Evolutionary conservation across 2,329 filamentous ascomycete species (phyloP), one percentile per base, ranked within the genome.

Genomic region (Aspergillus neoniger): DNA sequence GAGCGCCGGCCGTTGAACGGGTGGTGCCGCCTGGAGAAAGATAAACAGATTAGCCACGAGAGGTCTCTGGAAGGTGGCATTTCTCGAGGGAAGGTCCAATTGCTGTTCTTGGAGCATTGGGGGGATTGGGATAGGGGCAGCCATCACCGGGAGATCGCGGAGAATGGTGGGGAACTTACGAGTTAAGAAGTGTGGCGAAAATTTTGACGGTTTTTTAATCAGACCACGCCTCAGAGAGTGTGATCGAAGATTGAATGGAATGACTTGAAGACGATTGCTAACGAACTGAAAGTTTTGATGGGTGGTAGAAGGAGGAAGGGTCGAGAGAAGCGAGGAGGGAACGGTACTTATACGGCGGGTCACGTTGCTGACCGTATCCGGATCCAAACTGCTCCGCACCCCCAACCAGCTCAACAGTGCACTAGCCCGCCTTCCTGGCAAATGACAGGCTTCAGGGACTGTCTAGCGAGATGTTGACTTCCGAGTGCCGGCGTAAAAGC

Each of bases 111-210:
- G 49, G 36, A 32, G 39, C 12, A 36, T 15, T 36, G 30, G 30
- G 10, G 21, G 9, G 9, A n/a, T 28, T 28, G 55, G 12, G 41
- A 44, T 44, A 23, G 38, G 19, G 52, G 30, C 47, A 50, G 41
- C 36, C 19, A 38, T 14, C 30, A 39, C n/a, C 36, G 25, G 48
- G 8, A 55, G 32, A 38, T 19, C 50, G 44, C 28, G 50, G 28
- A 36, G 32, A 36, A 36, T 36, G 12, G 32, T 36, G 32, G 41
- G 6, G 19, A 21, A 82, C 92, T 79, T 86, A 96, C 93, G 92
- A 96, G 87, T 95, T 95, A 72, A 97, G 89, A 73, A 96, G 90
- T 83, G 96, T 97, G 85, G 92, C 94, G 89, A 96, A 97, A 93
- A 92, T 96, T 83, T 91, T 96, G 91, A 86, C 89, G 88, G 83